Base-by-base conservation (phyloP, 305 asterid genomes). In the Fraxinus dipetala region DNA sequence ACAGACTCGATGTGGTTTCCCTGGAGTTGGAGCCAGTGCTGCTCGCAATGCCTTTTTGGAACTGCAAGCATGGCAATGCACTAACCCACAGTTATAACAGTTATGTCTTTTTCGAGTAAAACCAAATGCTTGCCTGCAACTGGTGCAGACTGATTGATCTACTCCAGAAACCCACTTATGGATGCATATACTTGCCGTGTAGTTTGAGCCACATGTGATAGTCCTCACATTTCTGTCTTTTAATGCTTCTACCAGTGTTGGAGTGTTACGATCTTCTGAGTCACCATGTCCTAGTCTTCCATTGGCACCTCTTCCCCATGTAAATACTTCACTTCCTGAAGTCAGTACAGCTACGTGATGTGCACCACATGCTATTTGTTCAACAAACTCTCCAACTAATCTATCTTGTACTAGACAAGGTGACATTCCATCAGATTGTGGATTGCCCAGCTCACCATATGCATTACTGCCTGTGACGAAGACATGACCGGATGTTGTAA, bases 271-370 rank as follows among this genome's bases (percentile, higher is more conserved):
- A 73, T 95, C 97, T 31, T 94, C 98, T 1, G 26, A 35, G 67
- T 95, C 97, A 4, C 99, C 98, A 1, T 91, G 99, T 51, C 99
- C 99, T 31, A 95, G 82, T 85, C 98, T 91, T 48, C 99, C 98
- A 34, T 94, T 95, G 0, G 90, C 92, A 22, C 99, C 99, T 82
- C 85, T 82, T 43, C 99, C 99, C 99, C 99, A 95, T 0, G 98
- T 92, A 61, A 86, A 92, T 2, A 94, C 94, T 76, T 95, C 99
- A 26, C 91, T 91, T 86, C 93, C 90, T 34, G 96, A 88, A 7
- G 98, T 95, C 85, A 95, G 86, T 69, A 85, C 96, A 2, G 95
- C 97, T 13, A 93, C 93, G 80, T 95, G 99, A 85, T 85, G 63
- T 26, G 88, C 83, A 4, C 98, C 99, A 73, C 97, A 91, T 2